Evolutionary conservation across 176 grass and related monocot genomes (phyloP).

Genomic region (Zea luxurians): DNA sequence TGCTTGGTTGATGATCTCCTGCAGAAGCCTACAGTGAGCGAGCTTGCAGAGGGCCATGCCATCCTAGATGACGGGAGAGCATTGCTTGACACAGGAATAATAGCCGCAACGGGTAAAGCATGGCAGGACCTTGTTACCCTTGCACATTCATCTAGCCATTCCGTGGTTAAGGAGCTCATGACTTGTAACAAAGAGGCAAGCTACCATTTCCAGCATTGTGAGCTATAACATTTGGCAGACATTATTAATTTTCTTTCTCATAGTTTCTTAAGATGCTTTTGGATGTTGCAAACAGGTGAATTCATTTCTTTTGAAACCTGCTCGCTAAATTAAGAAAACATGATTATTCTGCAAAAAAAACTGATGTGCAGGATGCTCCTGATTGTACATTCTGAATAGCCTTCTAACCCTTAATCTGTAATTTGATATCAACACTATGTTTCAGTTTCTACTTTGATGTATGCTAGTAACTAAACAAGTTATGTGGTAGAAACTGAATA

Average conservation of each 20-base stretch:
- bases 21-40: constrained; percentile 73
- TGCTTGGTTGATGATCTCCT: constrained; percentile 73
- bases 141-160: constrained; percentile 56
- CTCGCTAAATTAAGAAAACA: background rate
- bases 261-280: background rate
- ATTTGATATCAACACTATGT: background rate
- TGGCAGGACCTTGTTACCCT: constrained; percentile 75
- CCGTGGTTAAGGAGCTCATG: constrained; percentile 65
- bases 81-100: constrained; percentile 91
- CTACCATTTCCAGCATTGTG: constrained; percentile 48
- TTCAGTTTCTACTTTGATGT: constrained; percentile 14
- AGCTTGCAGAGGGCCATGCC: constrained; percentile 63
- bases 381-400: constrained; percentile 15
- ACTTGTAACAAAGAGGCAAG: constrained; percentile 83
- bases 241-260: constrained; percentile 2
- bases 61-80: constrained; percentile 71
- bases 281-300: background rate
- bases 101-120: constrained; percentile 77
- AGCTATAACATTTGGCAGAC: constrained; percentile 27
- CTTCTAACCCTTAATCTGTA: background rate
- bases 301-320: background rate
- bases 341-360: background rate
- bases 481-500: background rate
- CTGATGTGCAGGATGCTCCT: background rate
- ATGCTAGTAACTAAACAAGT: background rate